A percentile compares a stretch with the other conserved stretches of the same genome.
These are phyloP conservation scores for Sarocladiaceae sp. DNA, from an alignment of 2,329 filamentous ascomycete genomes.

Conservation along the genomic window DNA sequence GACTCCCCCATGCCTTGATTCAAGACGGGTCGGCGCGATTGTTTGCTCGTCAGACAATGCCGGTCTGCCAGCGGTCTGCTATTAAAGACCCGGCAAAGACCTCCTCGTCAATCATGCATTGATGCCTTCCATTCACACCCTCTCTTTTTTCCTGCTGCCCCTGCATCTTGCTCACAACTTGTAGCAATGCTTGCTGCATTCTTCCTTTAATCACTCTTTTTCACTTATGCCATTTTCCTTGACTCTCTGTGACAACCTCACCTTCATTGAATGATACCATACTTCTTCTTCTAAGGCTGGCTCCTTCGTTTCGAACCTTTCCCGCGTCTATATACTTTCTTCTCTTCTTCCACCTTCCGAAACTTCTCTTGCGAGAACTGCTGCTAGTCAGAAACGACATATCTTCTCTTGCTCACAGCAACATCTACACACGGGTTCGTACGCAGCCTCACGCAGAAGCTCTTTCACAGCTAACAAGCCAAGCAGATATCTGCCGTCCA, in stretches of 20 bases:
- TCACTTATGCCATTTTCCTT: conserved; percentile 6
- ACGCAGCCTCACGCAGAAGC: conserved; percentile 13
- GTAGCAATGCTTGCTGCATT: conserved; percentile 1
- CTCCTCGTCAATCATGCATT: conserved; percentile 2
- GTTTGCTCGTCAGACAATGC: conserved; percentile 3
- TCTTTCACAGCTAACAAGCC: conserved; percentile 2
- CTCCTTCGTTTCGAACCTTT: neutral
- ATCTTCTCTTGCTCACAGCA: conserved; percentile 4
- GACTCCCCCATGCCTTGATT: neutral
- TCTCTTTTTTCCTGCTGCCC: conserved; percentile 14
- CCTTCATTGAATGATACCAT: conserved; percentile 7
- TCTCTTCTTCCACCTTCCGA: neutral
- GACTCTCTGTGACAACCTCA: neutral
- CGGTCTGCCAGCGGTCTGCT: neutral
- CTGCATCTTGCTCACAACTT: conserved; percentile 9
- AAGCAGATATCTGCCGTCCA: neutral
- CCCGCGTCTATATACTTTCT: too few species aligned
- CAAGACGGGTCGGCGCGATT: neutral
- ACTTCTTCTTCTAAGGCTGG: conserved; percentile 9
- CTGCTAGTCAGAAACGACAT: conserved; percentile 5
- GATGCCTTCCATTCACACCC: neutral
- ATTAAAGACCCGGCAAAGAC: conserved; percentile 12
- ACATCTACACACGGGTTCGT: conserved; percentile 14
- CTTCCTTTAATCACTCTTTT: conserved; percentile 10
- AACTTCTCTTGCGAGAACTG: conserved; percentile 21